Conservation (phyloP, 106 monocot species). For the Acorus gramineus region DNA sequence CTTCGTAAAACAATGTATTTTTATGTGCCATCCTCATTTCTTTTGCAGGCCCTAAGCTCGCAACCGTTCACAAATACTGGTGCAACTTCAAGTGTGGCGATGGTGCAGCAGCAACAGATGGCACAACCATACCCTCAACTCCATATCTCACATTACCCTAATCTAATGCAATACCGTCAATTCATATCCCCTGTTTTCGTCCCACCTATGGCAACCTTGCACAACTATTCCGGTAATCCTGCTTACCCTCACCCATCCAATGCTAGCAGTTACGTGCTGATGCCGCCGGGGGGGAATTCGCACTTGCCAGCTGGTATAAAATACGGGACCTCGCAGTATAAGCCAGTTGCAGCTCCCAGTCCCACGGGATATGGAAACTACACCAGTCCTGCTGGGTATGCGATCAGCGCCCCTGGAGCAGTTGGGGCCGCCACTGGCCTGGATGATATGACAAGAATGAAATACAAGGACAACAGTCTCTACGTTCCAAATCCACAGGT, state of each 20-base stretch:
- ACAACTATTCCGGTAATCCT: slow-evolving; percentile 56
- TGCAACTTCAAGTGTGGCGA: slow-evolving; percentile 13
- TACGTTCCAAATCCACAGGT: slow-evolving; percentile 77
- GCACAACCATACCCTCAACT: slow-evolving; percentile 66
- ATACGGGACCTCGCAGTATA: slow-evolving; percentile 62
- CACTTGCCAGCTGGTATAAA: slow-evolving; percentile 46
- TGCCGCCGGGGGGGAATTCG: slow-evolving; percentile 51
- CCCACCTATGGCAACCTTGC: slow-evolving; percentile 58
- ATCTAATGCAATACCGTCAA: slow-evolving; percentile 77
- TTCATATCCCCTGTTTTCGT: slow-evolving; percentile 72
- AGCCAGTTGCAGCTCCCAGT: slow-evolving; percentile 44
- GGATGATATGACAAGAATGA: slow-evolving; percentile 60
- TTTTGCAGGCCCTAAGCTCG: slow-evolving; percentile 33
- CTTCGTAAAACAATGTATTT: too few species aligned
- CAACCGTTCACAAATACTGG: slow-evolving; percentile 19
- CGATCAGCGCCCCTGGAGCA: slow-evolving; percentile 38
- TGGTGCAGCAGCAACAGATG: slow-evolving; percentile 42
- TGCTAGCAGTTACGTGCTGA: slow-evolving; percentile 56
- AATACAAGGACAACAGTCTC: slow-evolving; percentile 71
- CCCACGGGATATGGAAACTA: slow-evolving; percentile 60
- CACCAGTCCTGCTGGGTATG: slow-evolving; percentile 40
- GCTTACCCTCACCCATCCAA: slow-evolving; percentile 64
- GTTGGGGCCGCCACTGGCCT: slow-evolving; percentile 38
- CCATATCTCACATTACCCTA: slow-evolving; percentile 67
- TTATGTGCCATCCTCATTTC: background rate